phyloP scores from a whole-genome alignment of 1,284 basidiomycete species.

The Rhizoctonia solani region DNA sequence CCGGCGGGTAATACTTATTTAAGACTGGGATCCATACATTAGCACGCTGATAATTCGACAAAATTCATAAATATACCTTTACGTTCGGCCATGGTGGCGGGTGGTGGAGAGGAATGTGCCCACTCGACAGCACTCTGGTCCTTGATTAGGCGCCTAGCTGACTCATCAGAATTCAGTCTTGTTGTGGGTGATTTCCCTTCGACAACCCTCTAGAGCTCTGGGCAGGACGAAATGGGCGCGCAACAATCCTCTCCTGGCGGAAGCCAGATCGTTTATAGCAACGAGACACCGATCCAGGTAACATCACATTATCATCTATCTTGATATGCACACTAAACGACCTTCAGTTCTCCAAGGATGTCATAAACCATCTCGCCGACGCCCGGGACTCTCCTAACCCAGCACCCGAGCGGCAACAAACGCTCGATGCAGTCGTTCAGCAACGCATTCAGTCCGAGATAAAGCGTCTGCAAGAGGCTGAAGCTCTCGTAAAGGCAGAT shows the following conservation, averaged over 20 bases:
- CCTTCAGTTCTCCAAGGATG: conserved; percentile 70
- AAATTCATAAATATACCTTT: conserved; percentile 59
- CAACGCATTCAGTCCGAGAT: conserved; percentile 68
- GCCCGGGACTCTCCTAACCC: conserved; percentile 59
- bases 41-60: neutral
- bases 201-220: no score
- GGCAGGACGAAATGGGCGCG: conserved; percentile 21
- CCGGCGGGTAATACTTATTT: conserved; percentile 91
- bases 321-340: conserved; percentile 27
- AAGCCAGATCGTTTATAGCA: conserved; percentile 53
- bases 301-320: conserved; percentile 20
- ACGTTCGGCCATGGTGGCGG: conserved; percentile 80
- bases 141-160: conserved; percentile 14
- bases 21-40: conserved; percentile 45
- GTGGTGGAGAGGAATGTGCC: conserved; percentile 6
- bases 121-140: no score
- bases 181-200: neutral
- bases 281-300: conserved; percentile 68
- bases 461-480: conserved; percentile 62
- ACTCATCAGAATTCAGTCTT: neutral
- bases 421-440: conserved; percentile 68
- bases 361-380: conserved; percentile 75
- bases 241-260: conserved; percentile 27
- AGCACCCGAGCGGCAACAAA: conserved; percentile 67
- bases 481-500: conserved; percentile 64